These are phyloP conservation scores for Vigna radiata DNA, from an alignment of 306 rosid species.

Conservation along the genomic window DNA sequence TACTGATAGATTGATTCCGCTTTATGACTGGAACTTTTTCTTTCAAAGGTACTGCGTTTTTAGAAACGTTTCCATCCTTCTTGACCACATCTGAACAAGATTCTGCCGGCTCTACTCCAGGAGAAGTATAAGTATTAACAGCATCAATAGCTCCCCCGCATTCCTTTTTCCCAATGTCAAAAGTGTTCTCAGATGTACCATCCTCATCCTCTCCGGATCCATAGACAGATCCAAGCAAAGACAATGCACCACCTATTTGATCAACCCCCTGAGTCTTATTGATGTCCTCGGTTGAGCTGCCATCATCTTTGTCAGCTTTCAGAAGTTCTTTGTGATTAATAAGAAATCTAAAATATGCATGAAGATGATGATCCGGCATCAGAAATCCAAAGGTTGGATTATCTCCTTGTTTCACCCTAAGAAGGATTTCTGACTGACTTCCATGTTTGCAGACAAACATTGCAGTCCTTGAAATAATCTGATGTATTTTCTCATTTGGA, in stretches of 20 bases:
- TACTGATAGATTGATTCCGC: slow-evolving; percentile 60
- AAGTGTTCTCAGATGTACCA: slow-evolving; percentile 53
- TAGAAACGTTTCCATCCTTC: slow-evolving; percentile 53
- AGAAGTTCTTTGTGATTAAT: slow-evolving; percentile 78
- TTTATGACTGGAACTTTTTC: slow-evolving; percentile 68
- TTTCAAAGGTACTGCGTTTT: slow-evolving; percentile 53
- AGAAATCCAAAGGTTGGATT: slow-evolving; percentile 90
- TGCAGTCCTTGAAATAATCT: slow-evolving; percentile 86
- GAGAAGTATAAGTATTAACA: slow-evolving; percentile 47
- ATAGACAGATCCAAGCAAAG: slow-evolving; percentile 87
- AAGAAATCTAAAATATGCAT: slow-evolving; percentile 82
- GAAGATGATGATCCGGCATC: slow-evolving; percentile 85
- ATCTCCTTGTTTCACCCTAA: slow-evolving; percentile 95
- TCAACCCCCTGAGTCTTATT: slow-evolving; percentile 52
- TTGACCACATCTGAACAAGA: slow-evolving; percentile 49
- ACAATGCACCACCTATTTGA: slow-evolving; percentile 80
- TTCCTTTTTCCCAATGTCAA: slow-evolving; percentile 33
- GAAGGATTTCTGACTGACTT: slow-evolving; percentile 82
- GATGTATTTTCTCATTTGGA: slow-evolving; percentile 83
- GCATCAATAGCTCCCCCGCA: slow-evolving; percentile 48
- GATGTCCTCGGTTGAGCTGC: slow-evolving; percentile 51
- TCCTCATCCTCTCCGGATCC: slow-evolving; percentile 90
- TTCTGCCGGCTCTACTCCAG: slow-evolving; percentile 50
- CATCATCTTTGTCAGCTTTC: slow-evolving; percentile 52
- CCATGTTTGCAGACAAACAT: slow-evolving; percentile 78